Evolutionary conservation across 495 filamentous ascomycete species (phyloP), one percentile per base, ranked within the genome.

Genomic region (Pyronema omphalodes): DNA sequence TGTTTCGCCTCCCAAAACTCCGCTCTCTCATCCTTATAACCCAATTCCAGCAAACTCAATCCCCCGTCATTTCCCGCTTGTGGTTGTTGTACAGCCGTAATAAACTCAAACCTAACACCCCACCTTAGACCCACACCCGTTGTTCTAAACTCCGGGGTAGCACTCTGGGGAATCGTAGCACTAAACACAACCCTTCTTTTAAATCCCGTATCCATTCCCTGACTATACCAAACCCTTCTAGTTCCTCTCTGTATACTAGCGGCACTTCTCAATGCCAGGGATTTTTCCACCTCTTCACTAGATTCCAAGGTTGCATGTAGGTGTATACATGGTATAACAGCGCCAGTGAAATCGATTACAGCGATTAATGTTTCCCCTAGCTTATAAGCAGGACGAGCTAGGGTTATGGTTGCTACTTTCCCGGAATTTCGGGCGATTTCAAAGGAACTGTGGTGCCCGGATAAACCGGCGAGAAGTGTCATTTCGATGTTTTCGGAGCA

Each of bases 401-500:
- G 76, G 59, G 84, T 86, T 44, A 96, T 76, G 3, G 87, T 83
- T 7, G 84, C 91, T 34, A 98, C 87, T 19, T 82, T 82, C 48
- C 76, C 73, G 34, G 88, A 86, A 63, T 86, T 84, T 7, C 93
- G 83, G 5, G 89, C 84, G 61, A 98, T 96, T 62, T 93, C 87
- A 68, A 96, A 98, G 23, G 82, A 74, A 60, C 81, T 83, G 1
- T 68, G 67, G 0, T 76, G 69, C 46, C 78, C 66, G 60, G 91
- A 93, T 55, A 83, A 81, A 53, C 77, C 75, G 37, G 75, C 71
- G 6, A 94, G 74, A 64, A 95, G 91, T 12, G 89, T 88, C 52
- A 93, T 72, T 66, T 94, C 88, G 60, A 96, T 91, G 5, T 84
- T 80, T 61, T 94, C 86, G 63, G 85, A 93, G 53, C 78, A 81